Base-by-base conservation (phyloP, 768 basidiomycete genomes). In the Russula abietina region DNA sequence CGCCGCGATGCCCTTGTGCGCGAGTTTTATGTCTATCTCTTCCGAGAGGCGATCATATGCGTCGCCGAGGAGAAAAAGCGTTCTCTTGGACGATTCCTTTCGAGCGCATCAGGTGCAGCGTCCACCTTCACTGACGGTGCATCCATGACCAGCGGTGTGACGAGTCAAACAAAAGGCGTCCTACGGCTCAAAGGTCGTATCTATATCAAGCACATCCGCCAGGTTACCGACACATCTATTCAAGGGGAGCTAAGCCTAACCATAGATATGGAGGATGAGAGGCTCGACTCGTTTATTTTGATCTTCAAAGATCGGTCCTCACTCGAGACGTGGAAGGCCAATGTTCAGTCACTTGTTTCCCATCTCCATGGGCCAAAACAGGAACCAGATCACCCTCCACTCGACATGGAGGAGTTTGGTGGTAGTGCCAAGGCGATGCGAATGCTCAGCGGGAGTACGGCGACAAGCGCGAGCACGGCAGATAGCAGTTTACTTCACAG, bases 41-140 rank as follows among this genome's bases (percentile, higher is more conserved):
- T 98, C 83, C 89, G 88, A 70, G 93, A 98, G 73, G 97, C 97
- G 11, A 91, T 99, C 67, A 93, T 99, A 63, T 99, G 97, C 73
- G 93, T 98, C n/a, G 72, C 67, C 9, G 83, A 98, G 73, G 96
- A 99, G 75, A 92, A 87, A 78, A 95, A 93, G 70, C 85, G 89
- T 28, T 85, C 87, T 0, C 75, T 94, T 2, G 85, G 88, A 9
- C 83, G 88, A 30, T 79, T 93, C 51, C 79, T 93, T 5, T 86
- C 87, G 33, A 81, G 77, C 61, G 85, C 86, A 0, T 52, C 60
- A 10, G 73, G 74, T 43, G 66, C 70, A 6, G 66, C 67, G 28
- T 82, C 84, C 5, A 75, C 77, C 3, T 76, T 82, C 48, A 82
- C 78, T 43, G 85, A 86, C 62, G 73, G 79, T 3, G 74, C 79